Base-by-base conservation (phyloP, 2,329 filamentous ascomycete species). In the Calonectria pauciramosa region DNA sequence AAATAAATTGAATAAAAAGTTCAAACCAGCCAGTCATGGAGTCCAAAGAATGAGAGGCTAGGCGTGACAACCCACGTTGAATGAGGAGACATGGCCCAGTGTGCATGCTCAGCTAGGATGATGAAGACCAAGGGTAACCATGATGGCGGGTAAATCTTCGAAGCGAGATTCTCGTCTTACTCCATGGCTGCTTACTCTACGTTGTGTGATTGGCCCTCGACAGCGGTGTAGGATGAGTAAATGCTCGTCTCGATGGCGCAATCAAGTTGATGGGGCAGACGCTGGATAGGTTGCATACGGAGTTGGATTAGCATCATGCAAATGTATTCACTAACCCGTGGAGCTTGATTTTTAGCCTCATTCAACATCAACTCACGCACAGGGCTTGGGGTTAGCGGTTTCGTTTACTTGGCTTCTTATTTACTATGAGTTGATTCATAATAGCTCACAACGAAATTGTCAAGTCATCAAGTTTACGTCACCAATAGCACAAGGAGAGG, bases 221-320 rank as follows among this genome's bases (percentile, higher is more conserved):
- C 36, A 44, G 38, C 13, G 41, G 41, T 44, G 10, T 32, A 20
- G 23, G 32, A 66, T 73, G 71, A 73, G 59, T 30, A 63, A 73
- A 66, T 26, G 5, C 26, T 34, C 51, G 20, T 16, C 18, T 32
- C 28, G 18, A 59, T 73, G 64, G 49, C 71, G 66, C 59, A 51
- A 73, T 73, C 10, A 9, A 13, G 23, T 34, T 26, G 30, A 44
- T 26, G 41, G 38, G 44, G 52, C 11, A 16, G 10, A 41, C 9
- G 3, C 38, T 60, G 26, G 52, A 68, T 20, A 56, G 23, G 13
- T 30, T 54, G 16, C 28, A 38, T 63, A 34, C 7, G 56, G 28
- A 13, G 14, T 38, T 63, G 34, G 34, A 23, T 47, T 23, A 23
- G 51, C 18, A 54, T 54, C 26, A 32, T 8, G 26, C n/a, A 56